Evolutionary conservation across 2,329 filamentous ascomycete species (phyloP).

Genomic region (Colletotrichum sp.): DNA sequence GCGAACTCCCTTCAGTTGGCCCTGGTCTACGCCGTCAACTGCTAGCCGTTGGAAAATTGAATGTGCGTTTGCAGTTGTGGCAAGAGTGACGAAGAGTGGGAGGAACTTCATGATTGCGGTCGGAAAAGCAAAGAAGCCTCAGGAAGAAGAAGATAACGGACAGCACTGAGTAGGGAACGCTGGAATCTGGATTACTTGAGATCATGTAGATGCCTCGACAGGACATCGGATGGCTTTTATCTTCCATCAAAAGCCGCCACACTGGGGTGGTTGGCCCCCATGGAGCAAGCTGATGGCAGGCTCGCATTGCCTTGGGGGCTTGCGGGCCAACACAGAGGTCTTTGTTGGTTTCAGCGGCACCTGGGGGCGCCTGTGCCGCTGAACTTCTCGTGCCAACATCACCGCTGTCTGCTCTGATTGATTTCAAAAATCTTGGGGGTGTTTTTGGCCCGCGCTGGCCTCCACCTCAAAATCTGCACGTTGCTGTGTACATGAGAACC

Average conservation of each 20-base stretch:
- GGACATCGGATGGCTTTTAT: background rate
- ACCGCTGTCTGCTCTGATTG: too few relatives aligned
- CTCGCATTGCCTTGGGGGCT: background rate
- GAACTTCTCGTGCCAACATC: background rate
- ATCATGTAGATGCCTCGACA: background rate
- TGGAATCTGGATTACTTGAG: background rate
- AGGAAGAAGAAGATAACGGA: background rate
- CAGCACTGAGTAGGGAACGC: too few relatives aligned
- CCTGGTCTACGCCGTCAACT: background rate
- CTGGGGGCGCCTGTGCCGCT: background rate
- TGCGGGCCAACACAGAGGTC: background rate
- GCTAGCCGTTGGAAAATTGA: slow-evolving; percentile 20
- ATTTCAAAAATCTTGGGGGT: background rate
- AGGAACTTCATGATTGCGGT: background rate
- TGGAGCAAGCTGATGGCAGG: background rate
- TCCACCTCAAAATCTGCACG: background rate
- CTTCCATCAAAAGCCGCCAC: background rate
- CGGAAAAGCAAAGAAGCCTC: background rate
- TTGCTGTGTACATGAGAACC: background rate
- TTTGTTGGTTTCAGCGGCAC: background rate
- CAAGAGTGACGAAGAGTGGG: slow-evolving; percentile 33
- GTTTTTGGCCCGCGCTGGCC: background rate
- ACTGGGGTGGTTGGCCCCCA: background rate
- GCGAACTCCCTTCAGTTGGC: background rate
- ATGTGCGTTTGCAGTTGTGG: slow-evolving; percentile 48